Conservation (phyloP, 352 stramenopile genomes). For the Phytophthora meadii region DNA sequence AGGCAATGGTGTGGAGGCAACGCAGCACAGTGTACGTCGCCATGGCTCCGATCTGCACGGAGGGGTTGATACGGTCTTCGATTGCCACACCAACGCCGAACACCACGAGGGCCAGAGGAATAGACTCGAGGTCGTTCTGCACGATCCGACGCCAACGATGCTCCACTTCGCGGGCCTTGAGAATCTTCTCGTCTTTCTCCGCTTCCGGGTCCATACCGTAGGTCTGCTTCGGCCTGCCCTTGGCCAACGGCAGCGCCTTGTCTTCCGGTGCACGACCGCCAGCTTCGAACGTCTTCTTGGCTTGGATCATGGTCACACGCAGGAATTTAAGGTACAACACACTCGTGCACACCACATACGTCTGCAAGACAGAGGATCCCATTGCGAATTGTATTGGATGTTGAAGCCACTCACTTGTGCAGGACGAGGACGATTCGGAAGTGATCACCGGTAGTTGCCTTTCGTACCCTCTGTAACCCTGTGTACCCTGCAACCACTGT, state of each 20-base stretch:
- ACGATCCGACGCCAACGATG: conserved; percentile 62
- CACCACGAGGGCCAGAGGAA: conserved; percentile 58
- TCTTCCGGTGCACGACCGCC: conserved; percentile 61
- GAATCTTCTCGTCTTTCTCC: conserved; percentile 36
- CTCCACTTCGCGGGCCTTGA: conserved; percentile 44
- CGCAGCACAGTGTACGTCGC: conserved; percentile 50
- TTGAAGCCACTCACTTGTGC: conserved; percentile 17
- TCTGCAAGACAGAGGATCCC: conserved; percentile 49
- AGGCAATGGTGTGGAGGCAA: conserved; percentile 54
- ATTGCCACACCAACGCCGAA: conserved; percentile 51
- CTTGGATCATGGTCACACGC: conserved; percentile 56
- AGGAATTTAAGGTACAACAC: conserved; percentile 78
- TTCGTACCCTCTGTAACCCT: conserved; percentile 18
- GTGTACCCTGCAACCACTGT: neutral
- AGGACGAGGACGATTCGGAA: conserved; percentile 23
- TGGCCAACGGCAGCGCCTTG: conserved; percentile 48
- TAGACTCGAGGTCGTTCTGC: conserved; percentile 65
- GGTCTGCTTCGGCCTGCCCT: conserved; percentile 44
- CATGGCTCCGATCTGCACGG: conserved; percentile 46
- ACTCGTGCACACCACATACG: conserved; percentile 49
- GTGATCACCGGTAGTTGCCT: conserved; percentile 17
- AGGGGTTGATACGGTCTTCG: conserved; percentile 33
- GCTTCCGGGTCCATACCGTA: conserved; percentile 40
- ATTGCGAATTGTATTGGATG: conserved; percentile 1
- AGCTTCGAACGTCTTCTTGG: conserved; percentile 53